phyloP scores from a whole-genome alignment of 2,329 filamentous ascomycete species.

The Trichoderma afroharzianum region DNA sequence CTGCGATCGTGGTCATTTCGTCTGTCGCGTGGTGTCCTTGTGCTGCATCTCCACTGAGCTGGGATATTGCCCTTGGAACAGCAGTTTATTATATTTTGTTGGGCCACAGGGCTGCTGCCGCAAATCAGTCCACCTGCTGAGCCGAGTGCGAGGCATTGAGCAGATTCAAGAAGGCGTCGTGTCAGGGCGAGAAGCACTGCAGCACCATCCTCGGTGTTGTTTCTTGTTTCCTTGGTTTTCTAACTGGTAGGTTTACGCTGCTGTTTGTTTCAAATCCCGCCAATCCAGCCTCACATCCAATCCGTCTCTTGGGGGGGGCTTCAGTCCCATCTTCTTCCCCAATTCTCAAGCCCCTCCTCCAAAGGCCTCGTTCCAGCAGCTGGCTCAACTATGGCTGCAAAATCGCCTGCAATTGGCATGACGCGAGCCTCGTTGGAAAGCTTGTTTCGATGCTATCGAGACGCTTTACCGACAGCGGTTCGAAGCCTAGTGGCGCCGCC shows the following conservation, averaged over 20 bases:
- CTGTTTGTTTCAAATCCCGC: background rate
- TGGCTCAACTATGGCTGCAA: background rate
- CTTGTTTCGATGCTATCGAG: background rate
- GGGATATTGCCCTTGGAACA: background rate
- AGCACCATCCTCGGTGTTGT: background rate
- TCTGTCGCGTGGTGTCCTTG: constrained; percentile 13
- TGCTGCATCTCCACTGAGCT: constrained; percentile 15
- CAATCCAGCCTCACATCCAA: background rate
- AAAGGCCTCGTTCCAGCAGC: background rate
- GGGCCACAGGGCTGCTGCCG: background rate
- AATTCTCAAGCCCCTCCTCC: background rate
- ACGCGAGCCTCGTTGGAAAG: background rate
- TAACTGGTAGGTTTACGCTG: background rate
- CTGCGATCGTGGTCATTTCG: constrained; percentile 11
- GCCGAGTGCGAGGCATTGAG: background rate
- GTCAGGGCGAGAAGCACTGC: background rate
- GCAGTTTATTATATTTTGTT: background rate
- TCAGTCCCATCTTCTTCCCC: background rate
- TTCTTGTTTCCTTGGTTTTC: background rate
- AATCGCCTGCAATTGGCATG: background rate
- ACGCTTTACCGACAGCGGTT: constrained; percentile 6
- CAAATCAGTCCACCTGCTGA: background rate
- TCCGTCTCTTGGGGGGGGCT: background rate
- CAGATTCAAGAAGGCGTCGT: background rate
- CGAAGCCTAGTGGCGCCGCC: constrained; percentile 4